Evolutionary conservation across 495 filamentous ascomycete genomes (phyloP), one percentile per base, ranked within the genome.

Genomic region (Amphirosellinia nigrospora): DNA sequence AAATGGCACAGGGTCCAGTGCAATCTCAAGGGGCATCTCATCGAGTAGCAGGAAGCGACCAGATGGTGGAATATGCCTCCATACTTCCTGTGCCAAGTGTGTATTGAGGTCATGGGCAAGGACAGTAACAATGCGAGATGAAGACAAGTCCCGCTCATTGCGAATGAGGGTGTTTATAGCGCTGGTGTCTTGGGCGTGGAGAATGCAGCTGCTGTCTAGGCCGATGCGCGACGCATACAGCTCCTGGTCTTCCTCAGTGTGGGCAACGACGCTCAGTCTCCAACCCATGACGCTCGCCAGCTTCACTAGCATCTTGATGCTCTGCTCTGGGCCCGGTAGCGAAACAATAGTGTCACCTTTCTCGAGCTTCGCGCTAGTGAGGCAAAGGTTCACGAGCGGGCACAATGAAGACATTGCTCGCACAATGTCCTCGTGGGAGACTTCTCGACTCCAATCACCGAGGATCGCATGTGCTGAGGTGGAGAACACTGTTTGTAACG

Each of bases 381-480:
- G 68, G 23, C 46, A 64, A n/a, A 75, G 52, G 48, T 58, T 38
- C 8, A 64, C 63, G 1, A 72, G 45, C 41, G 70, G 71, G 21
- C 50, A 63, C 52, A 74, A 56, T n/a, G 63, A 64, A 3, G 66
- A 68, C 48, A 70, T 21, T n/a, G 60, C 56, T 19, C 39, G 64
- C 16, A 72, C 53, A 9, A 70, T 11, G 2, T 32, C 11, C 48
- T 68, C 66, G 6, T 36, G 48, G 21, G 56, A 55, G 26, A 56
- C 21, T 36, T 63, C 23, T 1, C 16, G 43, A 5, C 45, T 34
- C 55, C 60, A 56, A 16, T 68, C 68, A 30, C 62, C 46, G 4
- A 75, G 26, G n/a, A 69, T 58, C 3, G 73, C 68, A 30, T 60
- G 68, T 32, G 71, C 64, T 11, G 68, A 73, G 53, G 70, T 72